Percentiles rank a stretch among this genome's conserved stretches.
These are phyloP conservation scores for Aquilaria yunnanensis DNA, from an alignment of 345 rosid species.

Conservation along the genomic window DNA sequence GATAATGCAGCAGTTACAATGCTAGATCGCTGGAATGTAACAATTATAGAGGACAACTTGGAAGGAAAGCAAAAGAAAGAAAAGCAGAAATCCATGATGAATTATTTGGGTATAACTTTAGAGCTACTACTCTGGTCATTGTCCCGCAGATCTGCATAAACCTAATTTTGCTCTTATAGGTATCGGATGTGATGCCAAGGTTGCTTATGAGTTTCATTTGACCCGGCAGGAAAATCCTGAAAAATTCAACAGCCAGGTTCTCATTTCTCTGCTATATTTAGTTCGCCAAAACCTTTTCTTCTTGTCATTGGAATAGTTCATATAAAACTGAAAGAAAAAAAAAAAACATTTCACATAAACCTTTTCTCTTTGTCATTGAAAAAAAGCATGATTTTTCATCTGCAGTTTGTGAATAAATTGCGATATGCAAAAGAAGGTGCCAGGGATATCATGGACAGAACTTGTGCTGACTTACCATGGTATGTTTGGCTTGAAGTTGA, in stretches of 20 bases:
- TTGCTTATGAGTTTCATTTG: slow-evolving; percentile 76
- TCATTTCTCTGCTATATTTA: not conserved
- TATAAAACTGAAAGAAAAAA: not conserved
- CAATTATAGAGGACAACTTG: slow-evolving; percentile 39
- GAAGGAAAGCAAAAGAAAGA: slow-evolving; percentile 26
- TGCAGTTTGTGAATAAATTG: slow-evolving; percentile 80
- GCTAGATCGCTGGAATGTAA: slow-evolving; percentile 82
- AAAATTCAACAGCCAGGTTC: slow-evolving; percentile 78
- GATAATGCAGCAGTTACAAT: slow-evolving; percentile 79
- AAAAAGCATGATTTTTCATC: not conserved
- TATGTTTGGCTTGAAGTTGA: slow-evolving; percentile 89
- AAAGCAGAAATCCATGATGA: slow-evolving; percentile 69
- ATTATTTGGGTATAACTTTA: slow-evolving; percentile 55
- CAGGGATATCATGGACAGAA: slow-evolving; percentile 80
- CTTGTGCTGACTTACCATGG: slow-evolving; percentile 86
- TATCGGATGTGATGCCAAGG: slow-evolving; percentile 89
- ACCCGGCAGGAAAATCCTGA: slow-evolving; percentile 77
- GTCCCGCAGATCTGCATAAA: not conserved
- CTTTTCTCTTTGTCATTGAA: no score
- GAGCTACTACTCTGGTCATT: slow-evolving; percentile 3
- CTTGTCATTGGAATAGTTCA: no score
- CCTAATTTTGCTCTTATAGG: slow-evolving; percentile 35
- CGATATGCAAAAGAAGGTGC: slow-evolving; percentile 89
- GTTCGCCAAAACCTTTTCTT: not conserved
- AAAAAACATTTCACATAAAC: not conserved